A percentile compares a stretch with the other conserved stretches of the same genome.
Evolutionary conservation across 495 filamentous ascomycete species (phyloP).

Genomic region (Pyrenula aspistea): DNA sequence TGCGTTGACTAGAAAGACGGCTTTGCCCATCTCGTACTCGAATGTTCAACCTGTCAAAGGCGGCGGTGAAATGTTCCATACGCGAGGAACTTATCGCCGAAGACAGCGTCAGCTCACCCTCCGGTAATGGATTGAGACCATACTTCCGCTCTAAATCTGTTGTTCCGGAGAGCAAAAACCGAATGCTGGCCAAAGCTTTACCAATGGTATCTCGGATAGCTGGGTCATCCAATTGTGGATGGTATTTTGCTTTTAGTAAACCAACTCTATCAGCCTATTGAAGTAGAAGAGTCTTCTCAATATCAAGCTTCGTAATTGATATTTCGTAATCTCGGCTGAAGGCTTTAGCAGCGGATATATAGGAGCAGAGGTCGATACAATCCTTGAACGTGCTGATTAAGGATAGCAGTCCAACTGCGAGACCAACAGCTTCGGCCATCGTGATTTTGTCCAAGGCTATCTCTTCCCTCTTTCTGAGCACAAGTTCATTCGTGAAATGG

Average conservation of each 20-base stretch:
- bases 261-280: slow-evolving; percentile 10
- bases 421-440: slow-evolving; percentile 8
- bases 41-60: not conserved
- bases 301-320: slow-evolving; percentile 13
- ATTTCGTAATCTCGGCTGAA: slow-evolving; percentile 17
- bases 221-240: slow-evolving; percentile 3
- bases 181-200: not conserved
- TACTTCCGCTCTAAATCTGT: not conserved
- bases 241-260: slow-evolving; percentile 3
- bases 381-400: slow-evolving; percentile 14
- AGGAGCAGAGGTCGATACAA: slow-evolving; percentile 9
- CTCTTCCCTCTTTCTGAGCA: too few species aligned
- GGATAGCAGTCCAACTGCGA: slow-evolving; percentile 7
- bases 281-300: slow-evolving; percentile 13
- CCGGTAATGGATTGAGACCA: slow-evolving; percentile 3
- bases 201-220: slow-evolving; percentile 3
- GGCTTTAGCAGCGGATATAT: slow-evolving; percentile 4
- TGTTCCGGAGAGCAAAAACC: not conserved
- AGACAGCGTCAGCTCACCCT: not conserved
- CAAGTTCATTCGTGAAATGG: too few species aligned
- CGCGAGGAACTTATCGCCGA: not conserved
- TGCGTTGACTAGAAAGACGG: too few species aligned
- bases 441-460: too few species aligned
- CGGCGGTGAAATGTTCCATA: not conserved
- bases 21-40: too few species aligned